These are phyloP conservation scores for Chlamydomonas schloesseri DNA, from an alignment of 139 green algal genomes.

Conservation along the genomic window DNA sequence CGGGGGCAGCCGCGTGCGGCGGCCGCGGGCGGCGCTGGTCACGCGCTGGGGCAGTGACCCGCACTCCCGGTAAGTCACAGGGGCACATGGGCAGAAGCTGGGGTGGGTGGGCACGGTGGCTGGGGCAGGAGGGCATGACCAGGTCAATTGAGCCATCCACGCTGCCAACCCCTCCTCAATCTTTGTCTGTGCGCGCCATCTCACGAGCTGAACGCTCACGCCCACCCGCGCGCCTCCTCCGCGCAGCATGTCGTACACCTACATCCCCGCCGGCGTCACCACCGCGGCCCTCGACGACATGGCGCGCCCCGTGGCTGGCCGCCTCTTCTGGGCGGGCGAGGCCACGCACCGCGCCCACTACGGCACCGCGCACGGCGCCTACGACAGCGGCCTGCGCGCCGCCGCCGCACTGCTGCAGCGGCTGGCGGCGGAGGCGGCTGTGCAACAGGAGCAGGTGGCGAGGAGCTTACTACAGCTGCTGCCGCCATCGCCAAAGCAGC, in stretches of 20 bases:
- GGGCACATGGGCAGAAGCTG: too few relatives aligned
- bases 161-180: too few relatives aligned
- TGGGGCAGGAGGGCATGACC: too few relatives aligned
- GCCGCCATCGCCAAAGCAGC: too few relatives aligned
- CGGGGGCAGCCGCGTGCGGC: conserved; percentile 12
- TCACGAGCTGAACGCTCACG: too few relatives aligned
- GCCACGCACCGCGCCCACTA: conserved; percentile 68
- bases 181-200: too few relatives aligned
- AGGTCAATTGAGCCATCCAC: too few relatives aligned
- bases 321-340: conserved; percentile 83
- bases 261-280: conserved; percentile 38
- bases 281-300: conserved; percentile 53
- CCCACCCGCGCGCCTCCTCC: too few relatives aligned
- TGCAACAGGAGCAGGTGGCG: too few relatives aligned
- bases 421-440: background rate
- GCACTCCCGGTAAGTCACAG: background rate
- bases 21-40: conserved; percentile 1
- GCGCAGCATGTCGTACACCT: conserved; percentile 51
- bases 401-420: conserved; percentile 11
- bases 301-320: conserved; percentile 48
- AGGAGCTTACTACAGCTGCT: background rate
- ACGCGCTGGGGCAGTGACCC: conserved; percentile 49
- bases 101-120: background rate
- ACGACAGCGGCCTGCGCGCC: conserved; percentile 20
- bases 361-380: conserved; percentile 48